Conservation (phyloP, 2,329 filamentous ascomycete species). For the Colletotrichum costaricense region DNA sequence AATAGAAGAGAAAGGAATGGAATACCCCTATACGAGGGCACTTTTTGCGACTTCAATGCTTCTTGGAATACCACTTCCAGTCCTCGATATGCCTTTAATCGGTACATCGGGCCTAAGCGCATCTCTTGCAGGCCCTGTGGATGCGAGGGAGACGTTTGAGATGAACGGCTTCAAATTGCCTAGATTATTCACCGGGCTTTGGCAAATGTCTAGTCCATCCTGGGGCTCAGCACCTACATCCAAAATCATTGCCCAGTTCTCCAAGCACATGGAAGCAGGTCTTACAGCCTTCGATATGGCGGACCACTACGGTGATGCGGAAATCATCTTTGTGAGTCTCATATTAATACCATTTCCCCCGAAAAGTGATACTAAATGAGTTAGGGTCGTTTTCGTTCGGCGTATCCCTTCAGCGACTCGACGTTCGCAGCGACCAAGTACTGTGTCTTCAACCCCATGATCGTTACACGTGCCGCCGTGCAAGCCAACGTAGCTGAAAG, state of each 20-base stretch:
- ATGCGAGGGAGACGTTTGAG: conserved; percentile 38
- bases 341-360: background rate
- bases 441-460: conserved; percentile 46
- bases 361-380: conserved; percentile 22
- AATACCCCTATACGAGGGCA: conserved; percentile 17
- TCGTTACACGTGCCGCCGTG: conserved; percentile 43
- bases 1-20: background rate
- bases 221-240: conserved; percentile 42
- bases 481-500: conserved; percentile 45
- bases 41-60: conserved; percentile 14
- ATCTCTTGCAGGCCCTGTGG: background rate
- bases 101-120: too few species aligned
- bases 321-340: conserved; percentile 39
- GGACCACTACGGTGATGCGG: conserved; percentile 45
- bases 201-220: conserved; percentile 46
- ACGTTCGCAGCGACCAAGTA: conserved; percentile 50
- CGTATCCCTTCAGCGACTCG: conserved; percentile 38
- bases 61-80: background rate
- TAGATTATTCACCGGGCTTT: conserved; percentile 45
- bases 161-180: conserved; percentile 40
- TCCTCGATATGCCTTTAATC: background rate
- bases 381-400: conserved; percentile 46
- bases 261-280: conserved; percentile 40
- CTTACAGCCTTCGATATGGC: conserved; percentile 48
- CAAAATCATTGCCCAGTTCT: conserved; percentile 42